Percentiles rank a stretch among this genome's conserved stretches.
phyloP scores from a whole-genome alignment of 106 monocot genomes.

The Amphibolis antarctica region DNA sequence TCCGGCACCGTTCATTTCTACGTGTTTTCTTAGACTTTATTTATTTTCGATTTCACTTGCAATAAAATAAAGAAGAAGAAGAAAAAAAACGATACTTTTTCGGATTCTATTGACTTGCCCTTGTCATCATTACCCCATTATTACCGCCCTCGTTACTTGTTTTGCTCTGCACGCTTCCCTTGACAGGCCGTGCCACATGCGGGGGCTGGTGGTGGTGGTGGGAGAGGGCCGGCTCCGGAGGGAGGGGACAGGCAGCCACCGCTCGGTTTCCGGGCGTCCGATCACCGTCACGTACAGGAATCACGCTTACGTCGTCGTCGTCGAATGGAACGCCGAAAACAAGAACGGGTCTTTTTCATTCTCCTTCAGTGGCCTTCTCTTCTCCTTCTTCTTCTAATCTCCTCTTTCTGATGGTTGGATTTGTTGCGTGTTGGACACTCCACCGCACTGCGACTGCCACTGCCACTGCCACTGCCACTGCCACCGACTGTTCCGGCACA shows the following conservation, averaged over 20 bases:
- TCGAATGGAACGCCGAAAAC: conserved; percentile 1
- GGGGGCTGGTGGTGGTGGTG: no score
- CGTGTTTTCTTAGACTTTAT: no score
- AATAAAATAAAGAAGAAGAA: neutral
- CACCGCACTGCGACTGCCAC: neutral
- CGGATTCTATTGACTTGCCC: neutral
- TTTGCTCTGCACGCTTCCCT: no score
- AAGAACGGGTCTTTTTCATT: neutral
- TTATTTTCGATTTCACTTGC: no score
- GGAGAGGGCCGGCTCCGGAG: no score
- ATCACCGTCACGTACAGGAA: neutral
- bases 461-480: neutral
- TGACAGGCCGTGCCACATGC: no score
- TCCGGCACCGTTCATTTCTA: neutral
- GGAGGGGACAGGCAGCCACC: no score
- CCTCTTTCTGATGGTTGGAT: neutral
- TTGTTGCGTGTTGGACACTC: neutral
- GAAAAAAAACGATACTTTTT: neutral
- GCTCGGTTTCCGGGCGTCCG: neutral
- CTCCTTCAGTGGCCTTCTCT: no score
- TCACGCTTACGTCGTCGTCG: neutral
- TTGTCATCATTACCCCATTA: conserved; percentile 2
- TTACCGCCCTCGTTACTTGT: neutral
- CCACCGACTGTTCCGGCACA: neutral
- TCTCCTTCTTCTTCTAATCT: neutral